phyloP scores from a whole-genome alignment of 2,329 filamentous ascomycete species.

The Cladophialophora carrionii region DNA sequence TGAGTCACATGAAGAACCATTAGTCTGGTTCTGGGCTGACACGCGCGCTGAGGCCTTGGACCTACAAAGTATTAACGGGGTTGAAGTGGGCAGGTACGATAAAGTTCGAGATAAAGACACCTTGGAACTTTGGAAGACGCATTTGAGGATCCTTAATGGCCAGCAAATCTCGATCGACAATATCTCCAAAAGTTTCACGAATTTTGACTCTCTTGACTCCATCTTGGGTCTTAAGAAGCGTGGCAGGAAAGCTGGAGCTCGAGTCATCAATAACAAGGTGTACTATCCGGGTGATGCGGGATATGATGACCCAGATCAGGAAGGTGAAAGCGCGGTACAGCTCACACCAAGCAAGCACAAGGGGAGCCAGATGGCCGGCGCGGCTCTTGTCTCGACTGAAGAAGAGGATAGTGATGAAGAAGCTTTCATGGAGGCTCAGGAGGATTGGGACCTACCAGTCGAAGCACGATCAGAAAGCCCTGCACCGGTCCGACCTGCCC shows the following conservation, averaged over 20 bases:
- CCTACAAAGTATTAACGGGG: constrained; percentile 58
- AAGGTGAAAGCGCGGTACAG: constrained; percentile 4
- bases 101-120: constrained; percentile 50
- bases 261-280: constrained; percentile 35
- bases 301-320: constrained; percentile 20
- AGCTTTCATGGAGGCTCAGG: constrained; percentile 35
- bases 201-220: constrained; percentile 15
- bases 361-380: constrained; percentile 34
- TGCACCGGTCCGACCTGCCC: neutral
- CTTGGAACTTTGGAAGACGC: constrained; percentile 48
- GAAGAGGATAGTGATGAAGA: constrained; percentile 32
- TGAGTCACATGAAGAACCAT: constrained; percentile 37
- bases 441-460: constrained; percentile 8
- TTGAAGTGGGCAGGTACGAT: constrained; percentile 55
- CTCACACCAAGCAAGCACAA: constrained; percentile 30
- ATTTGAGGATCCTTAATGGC: constrained; percentile 52
- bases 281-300: constrained; percentile 30
- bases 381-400: constrained; percentile 33
- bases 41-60: constrained; percentile 60
- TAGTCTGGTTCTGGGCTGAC: constrained; percentile 62
- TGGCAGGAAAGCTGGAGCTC: constrained; percentile 35
- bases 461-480: neutral
- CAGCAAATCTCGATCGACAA: constrained; percentile 21
- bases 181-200: constrained; percentile 5
- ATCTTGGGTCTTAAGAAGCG: constrained; percentile 5